Evolutionary conservation across 2,329 filamentous ascomycete genomes (phyloP), one percentile per base, ranked within the genome.

Genomic region (Ascochyta rabiei): DNA sequence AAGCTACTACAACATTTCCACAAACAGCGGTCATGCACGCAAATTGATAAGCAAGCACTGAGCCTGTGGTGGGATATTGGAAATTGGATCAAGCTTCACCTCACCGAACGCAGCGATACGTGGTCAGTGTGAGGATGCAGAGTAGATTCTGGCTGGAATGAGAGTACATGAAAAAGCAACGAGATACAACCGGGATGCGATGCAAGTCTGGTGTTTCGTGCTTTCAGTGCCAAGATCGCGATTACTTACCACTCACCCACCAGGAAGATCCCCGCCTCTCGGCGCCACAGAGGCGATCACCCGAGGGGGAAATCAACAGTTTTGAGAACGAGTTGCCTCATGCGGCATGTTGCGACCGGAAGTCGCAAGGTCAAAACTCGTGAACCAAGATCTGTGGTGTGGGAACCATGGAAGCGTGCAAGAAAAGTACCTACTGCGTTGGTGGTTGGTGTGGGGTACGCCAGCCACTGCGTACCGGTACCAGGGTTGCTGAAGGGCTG

Each of bases 221-320:
- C 12, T 30, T 30, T 10, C 12, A 0, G 26, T 28, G 10, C 30
- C 6, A 6, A 34, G 16, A 7, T n/a, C 15, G n/a, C 16, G 31
- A 34, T 33, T 33, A 33, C 30, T 33, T 6, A 34, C 16, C 18
- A 6, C 2, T 7, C 18, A 18, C 23, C 12, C 15, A 6, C 51
- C 28, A 44, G 51, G 51, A 49, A 48, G 39, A 54, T 49, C 34
- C 51, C 51, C 45, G 51, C 19, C 9, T 19, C 2, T 35, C 45
- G 40, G 47, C 62, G 60, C 64, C 58, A 64, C 59, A 34, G 57
- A 56, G 62, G 53, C 62, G 64, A 69, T 69, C 63, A 62, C 59
- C 60, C 63, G 61, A 60, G 63, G 55, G 57, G 39, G 54, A 15
- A 52, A 62, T 68, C 60, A 41, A 68, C 50, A 53, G 56, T 57